phyloP scores from a whole-genome alignment of 805 yeast species.

The Candida ipomoeae region DNA sequence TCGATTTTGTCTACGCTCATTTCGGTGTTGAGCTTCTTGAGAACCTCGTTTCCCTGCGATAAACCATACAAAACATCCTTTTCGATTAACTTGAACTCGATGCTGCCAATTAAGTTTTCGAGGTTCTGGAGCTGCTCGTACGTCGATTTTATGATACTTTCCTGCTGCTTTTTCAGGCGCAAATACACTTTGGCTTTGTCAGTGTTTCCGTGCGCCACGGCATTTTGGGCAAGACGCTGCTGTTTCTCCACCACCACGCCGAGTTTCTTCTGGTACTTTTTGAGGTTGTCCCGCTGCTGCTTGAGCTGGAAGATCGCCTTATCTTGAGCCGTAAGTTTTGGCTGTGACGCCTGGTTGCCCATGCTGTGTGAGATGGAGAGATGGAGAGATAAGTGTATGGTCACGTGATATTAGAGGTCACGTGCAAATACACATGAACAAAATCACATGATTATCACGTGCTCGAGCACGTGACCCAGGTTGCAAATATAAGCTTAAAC shows the following conservation, averaged over 20 bases:
- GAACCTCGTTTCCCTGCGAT: conserved; percentile 72
- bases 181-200: conserved; percentile 65
- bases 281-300: conserved; percentile 79
- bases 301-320: conserved; percentile 82
- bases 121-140: conserved; percentile 74
- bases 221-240: conserved; percentile 52
- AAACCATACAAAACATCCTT: conserved; percentile 79
- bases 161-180: conserved; percentile 78
- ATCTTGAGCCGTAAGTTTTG: conserved; percentile 78
- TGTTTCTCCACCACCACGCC: conserved; percentile 58
- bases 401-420: not conserved
- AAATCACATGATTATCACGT: not conserved
- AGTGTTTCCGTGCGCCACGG: conserved; percentile 50
- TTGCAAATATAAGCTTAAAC: not conserved
- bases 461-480: no score
- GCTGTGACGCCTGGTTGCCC: conserved; percentile 45
- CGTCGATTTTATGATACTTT: conserved; percentile 62
- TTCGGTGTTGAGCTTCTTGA: conserved; percentile 72
- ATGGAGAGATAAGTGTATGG: not conserved
- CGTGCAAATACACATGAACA: not conserved
- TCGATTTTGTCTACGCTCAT: conserved; percentile 78
- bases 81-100: conserved; percentile 88
- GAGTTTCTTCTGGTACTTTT: conserved; percentile 64
- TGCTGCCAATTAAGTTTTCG: conserved; percentile 71
- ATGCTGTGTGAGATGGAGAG: conserved; percentile 12